Evolutionary conservation across 345 rosid genomes (phyloP).

Genomic region (Hypericum perforatum): DNA sequence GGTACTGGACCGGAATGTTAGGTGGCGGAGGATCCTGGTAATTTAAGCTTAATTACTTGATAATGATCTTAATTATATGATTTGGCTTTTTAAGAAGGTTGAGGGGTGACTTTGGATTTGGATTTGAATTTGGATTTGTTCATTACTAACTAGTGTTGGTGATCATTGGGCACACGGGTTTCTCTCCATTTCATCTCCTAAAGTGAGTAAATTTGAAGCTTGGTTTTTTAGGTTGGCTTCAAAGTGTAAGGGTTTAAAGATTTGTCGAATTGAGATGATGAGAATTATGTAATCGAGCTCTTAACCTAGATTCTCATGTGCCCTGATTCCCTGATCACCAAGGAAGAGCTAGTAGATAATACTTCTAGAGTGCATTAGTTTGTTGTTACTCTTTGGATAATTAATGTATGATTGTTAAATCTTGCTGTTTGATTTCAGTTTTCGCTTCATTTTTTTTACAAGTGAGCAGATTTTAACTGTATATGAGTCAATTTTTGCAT

Average conservation of each 20-base stretch:
- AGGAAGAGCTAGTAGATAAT: too few relatives aligned
- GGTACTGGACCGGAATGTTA: conserved; percentile 91
- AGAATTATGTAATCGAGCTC: background rate
- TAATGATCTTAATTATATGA: background rate
- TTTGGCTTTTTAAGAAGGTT: background rate
- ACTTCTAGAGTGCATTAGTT: background rate
- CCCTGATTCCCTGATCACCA: too few relatives aligned
- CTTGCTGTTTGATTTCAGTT: too few relatives aligned
- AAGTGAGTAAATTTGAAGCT: background rate
- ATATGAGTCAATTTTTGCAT: too few relatives aligned
- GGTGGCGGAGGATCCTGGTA: conserved; percentile 97
- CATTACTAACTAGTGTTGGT: background rate
- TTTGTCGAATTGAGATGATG: background rate
- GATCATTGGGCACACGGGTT: background rate
- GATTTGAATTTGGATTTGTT: background rate
- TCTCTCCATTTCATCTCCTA: background rate
- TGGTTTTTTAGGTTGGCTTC: conserved; percentile 1
- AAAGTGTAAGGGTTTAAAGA: background rate
- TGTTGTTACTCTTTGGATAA: background rate
- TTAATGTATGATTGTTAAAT: too few relatives aligned
- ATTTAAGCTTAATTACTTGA: conserved; percentile 1
- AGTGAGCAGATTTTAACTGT: too few relatives aligned
- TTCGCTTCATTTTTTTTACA: too few relatives aligned
- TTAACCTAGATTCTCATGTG: background rate
- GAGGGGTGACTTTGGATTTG: background rate